Evolutionary conservation across 371 early-diverging fungal genomes (phyloP), one percentile per base, ranked within the genome.

Genomic region (Rhizopus delemar): DNA sequence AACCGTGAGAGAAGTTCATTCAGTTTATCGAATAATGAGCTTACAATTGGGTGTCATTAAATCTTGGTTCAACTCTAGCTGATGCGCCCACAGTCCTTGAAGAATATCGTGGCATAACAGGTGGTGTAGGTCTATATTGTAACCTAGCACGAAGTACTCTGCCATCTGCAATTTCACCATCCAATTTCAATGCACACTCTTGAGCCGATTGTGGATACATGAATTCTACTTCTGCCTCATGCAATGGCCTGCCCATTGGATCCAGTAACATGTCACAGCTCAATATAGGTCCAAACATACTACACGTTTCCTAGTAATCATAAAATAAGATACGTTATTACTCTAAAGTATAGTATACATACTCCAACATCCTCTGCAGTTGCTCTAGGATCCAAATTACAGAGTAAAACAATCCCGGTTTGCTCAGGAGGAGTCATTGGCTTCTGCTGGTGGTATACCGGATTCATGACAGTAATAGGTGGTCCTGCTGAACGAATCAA

Each of bases 331-430:
- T 28, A 16, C 8, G 15, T 11, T 45, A 38, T 15, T 36, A 22
- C 22, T 22, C 22, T 2, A 22, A 3, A 52, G 1, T 46, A n/a
- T 16, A 28, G 35, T 35, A 56, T 4, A 46, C 60, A 63, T 80
- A 80, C 86, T 57, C 75, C 76, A 34, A 86, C 78, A 67, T 86
- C 86, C 16, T 81, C 80, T 16, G 84, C 78, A 49, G 76, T 84
- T 9, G 83, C 82, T 48, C 70, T 78, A 49, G 79, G 81, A 59
- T 86, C 84, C 53, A 84, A 60, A 53, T 84, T 84, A 32, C 78
- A 77, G 31, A 86, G 71, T 34, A 83, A 57, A 28, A 86, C 78
- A 32, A 71, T 75, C 13, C 50, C 68, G 51, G 33, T 53, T 52
- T 45, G 9, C 36, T 39, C 41, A 56, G 13, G 41, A 57, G 45